Evolutionary conservation across 1,139 yeast genomes (phyloP).

Genomic region (Candida frijolesensis): DNA sequence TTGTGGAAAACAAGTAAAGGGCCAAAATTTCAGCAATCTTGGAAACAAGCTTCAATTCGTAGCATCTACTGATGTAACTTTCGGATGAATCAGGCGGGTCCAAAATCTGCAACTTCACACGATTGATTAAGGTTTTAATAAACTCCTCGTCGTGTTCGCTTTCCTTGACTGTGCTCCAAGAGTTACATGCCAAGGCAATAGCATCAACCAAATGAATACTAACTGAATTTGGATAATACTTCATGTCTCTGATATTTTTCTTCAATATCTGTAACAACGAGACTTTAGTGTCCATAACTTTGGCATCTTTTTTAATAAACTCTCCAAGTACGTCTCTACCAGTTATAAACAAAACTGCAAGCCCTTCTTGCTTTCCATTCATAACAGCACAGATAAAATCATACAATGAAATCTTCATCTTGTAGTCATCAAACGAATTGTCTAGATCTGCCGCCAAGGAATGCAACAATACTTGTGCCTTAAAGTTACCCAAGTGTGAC

Average conservation of each 20-base stretch:
- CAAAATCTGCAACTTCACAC: slow-evolving; percentile 26
- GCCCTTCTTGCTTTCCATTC: slow-evolving; percentile 83
- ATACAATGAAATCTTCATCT: slow-evolving; percentile 60
- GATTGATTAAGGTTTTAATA: slow-evolving; percentile 50
- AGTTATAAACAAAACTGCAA: slow-evolving; percentile 73
- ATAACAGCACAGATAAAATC: slow-evolving; percentile 76
- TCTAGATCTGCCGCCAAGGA: slow-evolving; percentile 63
- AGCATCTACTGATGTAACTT: slow-evolving; percentile 47
- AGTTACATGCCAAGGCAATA: slow-evolving; percentile 63
- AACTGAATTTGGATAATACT: slow-evolving; percentile 58
- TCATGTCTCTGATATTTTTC: slow-evolving; percentile 53
- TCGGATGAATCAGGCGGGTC: slow-evolving; percentile 26
- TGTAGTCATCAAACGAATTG: slow-evolving; percentile 58
- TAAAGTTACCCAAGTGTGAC: slow-evolving; percentile 72
- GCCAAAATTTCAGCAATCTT: slow-evolving; percentile 78
- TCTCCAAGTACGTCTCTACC: slow-evolving; percentile 61
- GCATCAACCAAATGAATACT: slow-evolving; percentile 65
- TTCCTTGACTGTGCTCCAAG: slow-evolving; percentile 66
- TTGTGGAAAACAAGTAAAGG: slow-evolving; percentile 64
- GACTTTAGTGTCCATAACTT: slow-evolving; percentile 7
- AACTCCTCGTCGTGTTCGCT: slow-evolving; percentile 51
- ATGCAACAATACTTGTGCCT: slow-evolving; percentile 60
- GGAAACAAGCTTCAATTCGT: slow-evolving; percentile 60
- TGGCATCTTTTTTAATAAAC: slow-evolving; percentile 15
- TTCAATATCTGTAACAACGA: slow-evolving; percentile 63